Percentiles rank a stretch among this genome's conserved stretches.
Conservation (phyloP, 2,329 filamentous ascomycete genomes). For the Chaetomium sp. region DNA sequence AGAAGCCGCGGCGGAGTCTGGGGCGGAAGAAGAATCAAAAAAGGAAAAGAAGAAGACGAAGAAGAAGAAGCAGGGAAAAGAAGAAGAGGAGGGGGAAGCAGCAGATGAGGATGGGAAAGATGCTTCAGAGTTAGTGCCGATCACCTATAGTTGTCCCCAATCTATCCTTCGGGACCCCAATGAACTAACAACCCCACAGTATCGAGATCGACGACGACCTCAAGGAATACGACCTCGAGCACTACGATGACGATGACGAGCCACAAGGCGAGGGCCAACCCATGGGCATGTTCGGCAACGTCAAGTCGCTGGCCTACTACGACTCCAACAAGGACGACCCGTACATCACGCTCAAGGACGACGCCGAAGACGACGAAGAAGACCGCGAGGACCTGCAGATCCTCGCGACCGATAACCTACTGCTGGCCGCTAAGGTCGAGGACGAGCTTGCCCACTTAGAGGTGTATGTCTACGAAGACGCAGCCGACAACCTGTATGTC, state of each 20-base stretch:
- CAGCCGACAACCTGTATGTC: conserved; percentile 92
- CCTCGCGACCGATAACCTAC: conserved; percentile 82
- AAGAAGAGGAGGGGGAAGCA: conserved; percentile 5
- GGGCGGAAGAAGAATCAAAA: conserved; percentile 13
- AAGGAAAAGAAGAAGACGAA: conserved; percentile 26
- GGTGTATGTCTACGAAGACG: conserved; percentile 95
- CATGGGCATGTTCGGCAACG: conserved; percentile 90
- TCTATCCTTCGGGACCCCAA: no score
- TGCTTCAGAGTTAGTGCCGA: conserved; percentile 36
- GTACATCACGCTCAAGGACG: conserved; percentile 82
- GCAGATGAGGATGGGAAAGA: conserved; percentile 11
- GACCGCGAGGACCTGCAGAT: conserved; percentile 93
- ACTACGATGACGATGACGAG: conserved; percentile 81
- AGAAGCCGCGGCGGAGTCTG: no score
- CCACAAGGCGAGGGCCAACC: conserved; percentile 60
- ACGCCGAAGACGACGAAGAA: conserved; percentile 60
- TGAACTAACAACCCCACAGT: conserved; percentile 28
- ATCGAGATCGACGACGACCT: conserved; percentile 70
- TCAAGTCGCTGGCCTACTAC: conserved; percentile 90
- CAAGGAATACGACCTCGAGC: conserved; percentile 91
- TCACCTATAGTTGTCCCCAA: no score
- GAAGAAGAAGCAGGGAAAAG: conserved; percentile 29
- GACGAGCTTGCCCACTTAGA: conserved; percentile 96
- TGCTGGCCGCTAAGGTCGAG: conserved; percentile 89
- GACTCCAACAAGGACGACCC: conserved; percentile 91